A percentile compares a stretch with the other conserved stretches of the same genome.
phyloP scores from a whole-genome alignment of 148 eudicot genomes.

The Salicornia ramosissima region DNA sequence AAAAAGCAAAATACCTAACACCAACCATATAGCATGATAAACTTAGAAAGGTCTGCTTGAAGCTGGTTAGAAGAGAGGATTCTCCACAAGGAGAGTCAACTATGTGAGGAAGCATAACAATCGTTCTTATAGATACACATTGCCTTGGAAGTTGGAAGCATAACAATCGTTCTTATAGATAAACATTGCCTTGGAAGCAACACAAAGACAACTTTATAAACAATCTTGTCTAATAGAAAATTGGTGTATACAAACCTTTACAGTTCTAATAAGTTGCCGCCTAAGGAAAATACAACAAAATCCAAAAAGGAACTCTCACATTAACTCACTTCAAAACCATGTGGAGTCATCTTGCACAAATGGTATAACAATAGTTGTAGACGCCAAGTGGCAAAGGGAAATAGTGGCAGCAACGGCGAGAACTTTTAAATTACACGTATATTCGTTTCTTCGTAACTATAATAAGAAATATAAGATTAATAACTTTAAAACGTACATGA shows the following conservation, averaged over 20 bases:
- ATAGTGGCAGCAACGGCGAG: not conserved
- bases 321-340: not conserved
- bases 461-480: not conserved
- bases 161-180: not conserved
- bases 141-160: not conserved
- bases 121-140: not conserved
- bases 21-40: not conserved
- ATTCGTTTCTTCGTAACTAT: no score
- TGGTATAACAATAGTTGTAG: not conserved
- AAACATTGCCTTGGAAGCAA: not conserved
- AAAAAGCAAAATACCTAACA: not conserved
- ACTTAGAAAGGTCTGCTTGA: no score
- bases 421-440: not conserved
- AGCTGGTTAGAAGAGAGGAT: not conserved
- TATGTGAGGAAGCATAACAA: constrained; percentile 3
- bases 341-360: not conserved
- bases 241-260: not conserved
- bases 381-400: not conserved
- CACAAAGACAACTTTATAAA: not conserved
- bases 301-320: not conserved
- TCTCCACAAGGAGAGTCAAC: not conserved
- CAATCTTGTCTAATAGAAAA: constrained; percentile 1
- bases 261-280: not conserved
- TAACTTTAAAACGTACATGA: not conserved
- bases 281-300: not conserved